phyloP scores from a whole-genome alignment of 768 basidiomycete species.

The Tubosaeta sp. region DNA sequence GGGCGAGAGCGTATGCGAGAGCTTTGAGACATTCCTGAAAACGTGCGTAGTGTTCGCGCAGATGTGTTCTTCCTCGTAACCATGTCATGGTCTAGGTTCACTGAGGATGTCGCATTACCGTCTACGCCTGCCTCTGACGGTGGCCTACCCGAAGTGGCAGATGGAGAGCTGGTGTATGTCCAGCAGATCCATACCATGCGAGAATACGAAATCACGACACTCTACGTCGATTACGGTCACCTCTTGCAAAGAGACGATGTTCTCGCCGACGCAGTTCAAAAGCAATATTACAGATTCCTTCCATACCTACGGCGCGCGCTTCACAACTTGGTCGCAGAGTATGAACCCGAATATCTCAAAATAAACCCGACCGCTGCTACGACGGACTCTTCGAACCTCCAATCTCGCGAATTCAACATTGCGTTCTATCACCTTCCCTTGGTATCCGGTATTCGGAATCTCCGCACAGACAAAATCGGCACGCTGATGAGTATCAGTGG shows the following conservation, averaged over 20 bases:
- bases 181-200: constrained; percentile 95
- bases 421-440: constrained; percentile 95
- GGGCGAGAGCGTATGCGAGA: constrained; percentile 90
- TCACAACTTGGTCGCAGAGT: constrained; percentile 82
- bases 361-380: constrained; percentile 87
- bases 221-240: constrained; percentile 95
- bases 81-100: constrained; percentile 54
- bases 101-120: constrained; percentile 74
- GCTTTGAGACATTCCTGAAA: constrained; percentile 88
- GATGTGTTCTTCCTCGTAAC: background rate
- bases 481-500: constrained; percentile 93
- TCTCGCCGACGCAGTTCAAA: constrained; percentile 88
- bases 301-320: constrained; percentile 92
- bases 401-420: constrained; percentile 89
- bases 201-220: constrained; percentile 89
- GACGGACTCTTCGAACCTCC: constrained; percentile 81
- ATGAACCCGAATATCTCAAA: constrained; percentile 92
- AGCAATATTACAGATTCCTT: constrained; percentile 95
- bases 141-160: constrained; percentile 46
- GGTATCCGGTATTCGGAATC: constrained; percentile 90
- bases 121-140: constrained; percentile 78
- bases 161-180: constrained; percentile 76
- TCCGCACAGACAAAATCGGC: constrained; percentile 91
- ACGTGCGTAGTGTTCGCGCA: constrained; percentile 51
- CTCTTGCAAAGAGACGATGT: constrained; percentile 88